Evolutionary conservation across 2,329 filamentous ascomycete species (phyloP).

Genomic region (Hymenoscyphus infarciens): DNA sequence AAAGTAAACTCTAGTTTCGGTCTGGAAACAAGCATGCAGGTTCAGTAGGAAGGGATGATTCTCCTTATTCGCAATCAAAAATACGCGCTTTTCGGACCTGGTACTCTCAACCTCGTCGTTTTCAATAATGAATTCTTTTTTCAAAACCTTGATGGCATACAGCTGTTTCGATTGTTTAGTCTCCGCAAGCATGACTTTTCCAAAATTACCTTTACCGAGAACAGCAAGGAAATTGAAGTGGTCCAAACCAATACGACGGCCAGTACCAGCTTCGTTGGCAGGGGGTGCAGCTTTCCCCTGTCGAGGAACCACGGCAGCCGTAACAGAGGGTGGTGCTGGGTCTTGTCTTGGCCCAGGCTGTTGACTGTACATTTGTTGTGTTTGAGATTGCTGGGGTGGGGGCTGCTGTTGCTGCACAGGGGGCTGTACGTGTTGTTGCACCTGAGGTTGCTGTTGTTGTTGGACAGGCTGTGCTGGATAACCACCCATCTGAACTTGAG

Average conservation of each 20-base stretch:
- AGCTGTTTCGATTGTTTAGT: slow-evolving; percentile 88
- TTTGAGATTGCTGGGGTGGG: slow-evolving; percentile 35
- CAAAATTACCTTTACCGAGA: slow-evolving; percentile 97
- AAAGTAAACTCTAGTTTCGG: slow-evolving; percentile 96
- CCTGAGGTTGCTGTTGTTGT: slow-evolving; percentile 39
- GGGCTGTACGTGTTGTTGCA: slow-evolving; percentile 28
- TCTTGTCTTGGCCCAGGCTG: slow-evolving; percentile 31
- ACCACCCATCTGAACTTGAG: slow-evolving; percentile 48
- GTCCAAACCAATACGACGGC: slow-evolving; percentile 85
- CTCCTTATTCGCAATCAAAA: slow-evolving; percentile 95
- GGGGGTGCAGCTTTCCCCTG: slow-evolving; percentile 59
- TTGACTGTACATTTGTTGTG: slow-evolving; percentile 29
- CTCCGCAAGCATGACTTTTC: slow-evolving; percentile 98
- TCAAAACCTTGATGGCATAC: slow-evolving; percentile 97
- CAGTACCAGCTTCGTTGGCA: slow-evolving; percentile 68
- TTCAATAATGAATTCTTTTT: slow-evolving; percentile 99
- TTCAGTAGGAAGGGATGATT: slow-evolving; percentile 93
- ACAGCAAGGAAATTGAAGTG: slow-evolving; percentile 99
- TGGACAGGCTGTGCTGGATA: slow-evolving; percentile 44
- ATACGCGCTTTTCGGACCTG: slow-evolving; percentile 94
- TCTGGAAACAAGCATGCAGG: slow-evolving; percentile 97
- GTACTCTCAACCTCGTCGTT: slow-evolving; percentile 99
- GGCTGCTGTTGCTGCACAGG: slow-evolving; percentile 13
- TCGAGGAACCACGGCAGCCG: slow-evolving; percentile 37
- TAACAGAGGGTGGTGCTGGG: slow-evolving; percentile 27